Base-by-base conservation (phyloP, 1,139 yeast genomes). In the Sugiyamaella novakii region DNA sequence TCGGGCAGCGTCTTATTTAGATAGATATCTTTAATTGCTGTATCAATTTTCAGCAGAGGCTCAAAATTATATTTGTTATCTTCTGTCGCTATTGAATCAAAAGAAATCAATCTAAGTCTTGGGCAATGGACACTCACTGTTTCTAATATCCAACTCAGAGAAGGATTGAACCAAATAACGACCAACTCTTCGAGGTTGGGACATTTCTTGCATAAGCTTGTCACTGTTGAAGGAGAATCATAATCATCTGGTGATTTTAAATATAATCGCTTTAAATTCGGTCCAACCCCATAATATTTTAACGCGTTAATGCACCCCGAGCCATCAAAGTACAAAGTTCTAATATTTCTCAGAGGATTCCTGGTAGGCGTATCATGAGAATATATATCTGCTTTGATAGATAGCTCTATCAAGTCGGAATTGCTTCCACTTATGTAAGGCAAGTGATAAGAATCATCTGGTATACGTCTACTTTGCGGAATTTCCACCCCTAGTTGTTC, bases 231-330 rank as follows among this genome's bases (percentile, higher is more conserved):
- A 5, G 12, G 4, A 28, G n/a, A 12, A 31, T 18, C n/a, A 31
- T 10, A 18, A 10, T 31, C 36, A 31, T 31, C 8, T 15, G 17
- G 11, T 31, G 36, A 18, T 8, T 31, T 31, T 8, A 31, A 15
- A 31, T 31, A n/a, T 31, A 31, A 31, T 31, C 36, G 14, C 4
- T 31, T 18, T 31, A 31, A n/a, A 31, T 8, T 31, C n/a, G 8
- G 17, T 6, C 36, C 36, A n/a, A 31, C n/a, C 10, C 36, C 36
- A 31, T 31, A 31, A 8, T 15, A 31, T 8, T 31, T n/a, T 18
- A 31, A 15, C 2, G 36, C 36, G n/a, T 31, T 10, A n/a, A 14
- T n/a, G n/a, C 36, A 31, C 2, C 36, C 36, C 3, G n/a, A n/a
- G 10, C 36, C 36, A n/a, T 31, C 36, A 18, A 15, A 31, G 19